Conservation (phyloP, 768 basidiomycete genomes). For the Pleurotus platypus region DNA sequence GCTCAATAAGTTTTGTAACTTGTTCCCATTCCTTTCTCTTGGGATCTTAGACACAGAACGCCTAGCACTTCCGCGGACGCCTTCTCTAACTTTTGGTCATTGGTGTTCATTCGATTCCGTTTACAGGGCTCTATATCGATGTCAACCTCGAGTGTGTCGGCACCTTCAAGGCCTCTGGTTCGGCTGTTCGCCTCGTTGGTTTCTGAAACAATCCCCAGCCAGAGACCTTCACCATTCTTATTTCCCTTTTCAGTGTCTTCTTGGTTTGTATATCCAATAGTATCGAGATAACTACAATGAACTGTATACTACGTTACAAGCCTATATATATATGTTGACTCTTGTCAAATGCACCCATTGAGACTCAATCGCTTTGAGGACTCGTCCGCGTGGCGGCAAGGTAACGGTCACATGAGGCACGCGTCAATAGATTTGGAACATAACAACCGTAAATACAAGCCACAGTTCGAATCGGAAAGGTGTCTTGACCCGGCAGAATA, state of each 20-base stretch:
- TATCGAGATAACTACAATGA: not conserved
- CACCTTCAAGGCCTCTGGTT: not conserved
- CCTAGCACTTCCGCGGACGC: not conserved
- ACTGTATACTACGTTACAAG: slow-evolving; percentile 6
- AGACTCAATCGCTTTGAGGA: too few species aligned
- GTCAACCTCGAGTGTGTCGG: not conserved
- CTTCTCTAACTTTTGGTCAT: not conserved
- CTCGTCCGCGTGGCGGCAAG: not conserved
- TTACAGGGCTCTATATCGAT: slow-evolving; percentile 4
- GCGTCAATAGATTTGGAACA: not conserved
- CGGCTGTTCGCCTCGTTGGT: not conserved
- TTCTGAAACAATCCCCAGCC: not conserved
- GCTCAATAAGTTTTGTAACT: not conserved
- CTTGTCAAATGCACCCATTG: not conserved
- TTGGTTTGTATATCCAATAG: slow-evolving; percentile 1
- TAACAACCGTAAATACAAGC: not conserved
- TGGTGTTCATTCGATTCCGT: slow-evolving; percentile 3
- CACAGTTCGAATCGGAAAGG: too few species aligned
- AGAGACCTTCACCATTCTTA: not conserved
- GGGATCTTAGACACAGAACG: not conserved
- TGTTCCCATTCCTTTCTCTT: not conserved
- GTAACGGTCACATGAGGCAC: not conserved
- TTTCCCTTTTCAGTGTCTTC: not conserved
- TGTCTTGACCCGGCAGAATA: too few species aligned
- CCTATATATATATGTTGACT: not conserved